Evolutionary conservation across 345 rosid genomes (phyloP).

Genomic region (Reutealis trisperma): DNA sequence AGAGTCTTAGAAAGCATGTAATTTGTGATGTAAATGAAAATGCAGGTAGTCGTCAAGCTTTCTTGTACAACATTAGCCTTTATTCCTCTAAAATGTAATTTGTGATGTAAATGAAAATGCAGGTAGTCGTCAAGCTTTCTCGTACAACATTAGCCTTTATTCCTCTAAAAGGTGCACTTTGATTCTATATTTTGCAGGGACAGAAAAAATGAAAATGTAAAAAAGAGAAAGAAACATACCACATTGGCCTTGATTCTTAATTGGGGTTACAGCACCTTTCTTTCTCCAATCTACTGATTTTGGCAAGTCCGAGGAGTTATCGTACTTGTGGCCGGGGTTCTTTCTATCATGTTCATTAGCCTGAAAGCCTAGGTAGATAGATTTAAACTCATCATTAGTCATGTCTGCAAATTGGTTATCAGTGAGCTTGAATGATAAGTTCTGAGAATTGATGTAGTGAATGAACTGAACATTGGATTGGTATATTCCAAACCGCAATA

Average conservation of each 20-base stretch:
- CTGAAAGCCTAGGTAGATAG: conserved; percentile 48
- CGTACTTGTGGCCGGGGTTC: background rate
- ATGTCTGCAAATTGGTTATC: conserved; percentile 85
- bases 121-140: background rate
- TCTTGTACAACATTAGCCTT: too few species aligned
- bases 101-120: too few species aligned
- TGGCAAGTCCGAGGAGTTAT: conserved; percentile 30
- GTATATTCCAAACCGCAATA: conserved; percentile 64
- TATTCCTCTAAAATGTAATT: background rate
- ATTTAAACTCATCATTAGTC: conserved; percentile 69
- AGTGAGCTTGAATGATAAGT: conserved; percentile 57
- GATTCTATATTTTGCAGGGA: background rate
- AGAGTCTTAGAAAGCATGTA: too few species aligned
- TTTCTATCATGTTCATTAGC: background rate
- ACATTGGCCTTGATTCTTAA: conserved; percentile 83
- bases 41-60: too few species aligned
- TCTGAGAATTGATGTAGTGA: conserved; percentile 60
- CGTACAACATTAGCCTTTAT: background rate
- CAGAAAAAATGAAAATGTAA: too few species aligned
- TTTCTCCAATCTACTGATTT: conserved; percentile 70
- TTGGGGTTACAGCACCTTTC: conserved; percentile 74
- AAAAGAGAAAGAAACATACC: conserved; percentile 40
- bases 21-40: too few species aligned
- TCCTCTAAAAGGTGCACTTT: background rate
- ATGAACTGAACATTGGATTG: conserved; percentile 58